Conservation (phyloP, 2,329 filamentous ascomycete species). For the Fusarium mexicanum region DNA sequence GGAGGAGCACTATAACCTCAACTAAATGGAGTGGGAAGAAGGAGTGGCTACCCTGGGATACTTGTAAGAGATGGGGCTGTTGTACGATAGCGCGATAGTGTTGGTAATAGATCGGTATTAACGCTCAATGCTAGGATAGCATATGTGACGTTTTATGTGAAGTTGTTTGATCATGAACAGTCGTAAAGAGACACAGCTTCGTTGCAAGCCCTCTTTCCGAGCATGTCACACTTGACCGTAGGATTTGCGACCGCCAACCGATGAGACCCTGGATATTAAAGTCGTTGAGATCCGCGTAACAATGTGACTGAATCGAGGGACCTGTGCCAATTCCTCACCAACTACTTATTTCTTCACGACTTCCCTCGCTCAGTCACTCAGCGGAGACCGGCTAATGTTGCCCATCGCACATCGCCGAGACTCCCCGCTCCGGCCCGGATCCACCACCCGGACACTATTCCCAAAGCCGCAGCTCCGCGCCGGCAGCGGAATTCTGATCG, state of each 20-base stretch:
- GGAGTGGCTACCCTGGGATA: fast-evolving
- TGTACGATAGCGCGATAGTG: fast-evolving
- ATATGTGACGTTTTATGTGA: not conserved
- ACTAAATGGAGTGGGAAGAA: not conserved
- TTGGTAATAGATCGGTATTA: not conserved
- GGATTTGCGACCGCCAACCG: no score
- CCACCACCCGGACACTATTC: conserved; percentile 24
- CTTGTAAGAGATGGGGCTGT: not conserved
- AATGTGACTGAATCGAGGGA: fast-evolving
- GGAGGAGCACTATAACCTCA: conserved; percentile 42
- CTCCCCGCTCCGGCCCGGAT: conserved; percentile 7
- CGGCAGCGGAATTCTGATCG: not conserved
- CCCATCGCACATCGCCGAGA: not conserved
- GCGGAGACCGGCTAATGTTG: not conserved
- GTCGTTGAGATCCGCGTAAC: fast-evolving
- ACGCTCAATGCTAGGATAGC: fast-evolving
- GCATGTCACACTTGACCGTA: not conserved
- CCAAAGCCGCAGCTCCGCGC: conserved; percentile 21
- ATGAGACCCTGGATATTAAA: fast-evolving
- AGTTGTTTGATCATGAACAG: fast-evolving
- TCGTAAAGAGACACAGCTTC: no score
- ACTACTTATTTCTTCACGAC: fast-evolving
- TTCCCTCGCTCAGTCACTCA: not conserved
- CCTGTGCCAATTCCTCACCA: fast-evolving
- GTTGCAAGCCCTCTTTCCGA: not conserved